Conservation (phyloP, 495 filamentous ascomycete genomes). For the Platismatia glauca region DNA sequence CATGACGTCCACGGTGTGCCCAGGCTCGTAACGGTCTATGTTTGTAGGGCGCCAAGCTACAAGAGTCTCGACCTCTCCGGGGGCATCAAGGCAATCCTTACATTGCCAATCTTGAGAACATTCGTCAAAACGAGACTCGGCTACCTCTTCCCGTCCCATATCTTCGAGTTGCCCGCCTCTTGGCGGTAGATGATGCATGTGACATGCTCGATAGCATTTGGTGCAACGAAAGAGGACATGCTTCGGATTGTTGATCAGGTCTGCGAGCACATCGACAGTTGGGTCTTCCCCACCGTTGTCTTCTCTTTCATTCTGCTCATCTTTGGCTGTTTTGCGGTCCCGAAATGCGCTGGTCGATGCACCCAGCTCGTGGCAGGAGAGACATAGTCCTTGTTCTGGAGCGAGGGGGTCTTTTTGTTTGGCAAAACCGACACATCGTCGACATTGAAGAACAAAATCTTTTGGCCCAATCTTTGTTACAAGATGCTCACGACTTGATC, state of each 20-base stretch:
- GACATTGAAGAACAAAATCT: slow-evolving; percentile 83
- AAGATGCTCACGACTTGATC: slow-evolving; percentile 69
- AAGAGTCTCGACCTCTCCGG: slow-evolving; percentile 55
- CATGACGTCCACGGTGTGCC: slow-evolving; percentile 42
- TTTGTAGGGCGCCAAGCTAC: slow-evolving; percentile 79
- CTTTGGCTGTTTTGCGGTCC: slow-evolving; percentile 56
- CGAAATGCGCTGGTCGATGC: slow-evolving; percentile 60
- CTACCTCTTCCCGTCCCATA: slow-evolving; percentile 33
- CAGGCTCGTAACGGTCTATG: slow-evolving; percentile 37
- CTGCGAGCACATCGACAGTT: slow-evolving; percentile 48
- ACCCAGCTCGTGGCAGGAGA: slow-evolving; percentile 53
- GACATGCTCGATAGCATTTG: slow-evolving; percentile 68
- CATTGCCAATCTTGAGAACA: slow-evolving; percentile 66
- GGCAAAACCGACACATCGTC: slow-evolving; percentile 62
- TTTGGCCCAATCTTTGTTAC: slow-evolving; percentile 78
- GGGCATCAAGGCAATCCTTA: slow-evolving; percentile 53
- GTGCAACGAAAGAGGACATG: slow-evolving; percentile 78
- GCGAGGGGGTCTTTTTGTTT: slow-evolving; percentile 56
- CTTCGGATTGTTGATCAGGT: slow-evolving; percentile 61
- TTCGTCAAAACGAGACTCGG: slow-evolving; percentile 45
- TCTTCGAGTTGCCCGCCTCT: slow-evolving; percentile 33
- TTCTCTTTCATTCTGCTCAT: slow-evolving; percentile 72
- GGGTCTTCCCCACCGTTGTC: slow-evolving; percentile 75
- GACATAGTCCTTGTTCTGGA: slow-evolving; percentile 63
- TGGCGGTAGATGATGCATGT: slow-evolving; percentile 68